Percentiles rank a stretch among this genome's conserved stretches.
Conservation (phyloP, 2,329 filamentous ascomycete species). For the Davidsoniella eucalypti region DNA sequence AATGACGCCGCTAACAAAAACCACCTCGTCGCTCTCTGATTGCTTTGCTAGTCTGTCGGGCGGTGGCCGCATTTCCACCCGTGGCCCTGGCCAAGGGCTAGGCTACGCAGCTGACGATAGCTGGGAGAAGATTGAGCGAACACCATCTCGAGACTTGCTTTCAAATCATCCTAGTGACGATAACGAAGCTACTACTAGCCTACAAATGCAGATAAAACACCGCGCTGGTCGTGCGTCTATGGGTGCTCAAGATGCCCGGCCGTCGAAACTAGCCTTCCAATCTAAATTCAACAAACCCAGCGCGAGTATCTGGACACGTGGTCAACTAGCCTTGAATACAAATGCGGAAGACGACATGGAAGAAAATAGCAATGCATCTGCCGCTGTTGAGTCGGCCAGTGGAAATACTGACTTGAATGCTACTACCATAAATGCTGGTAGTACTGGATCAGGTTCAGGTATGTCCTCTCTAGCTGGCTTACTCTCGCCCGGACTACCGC, state of each 20-base stretch:
- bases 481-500: not conserved
- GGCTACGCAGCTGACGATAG: constrained; percentile 8
- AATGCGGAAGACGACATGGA: not conserved
- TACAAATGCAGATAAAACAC: too few relatives aligned
- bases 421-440: too few relatives aligned
- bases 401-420: not conserved
- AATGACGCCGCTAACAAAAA: too few relatives aligned
- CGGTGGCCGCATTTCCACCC: not conserved
- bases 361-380: not conserved
- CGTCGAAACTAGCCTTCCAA: constrained; percentile 4
- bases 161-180: too few relatives aligned
- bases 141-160: too few relatives aligned
- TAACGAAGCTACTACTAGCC: too few relatives aligned
- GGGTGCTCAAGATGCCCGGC: constrained; percentile 4
- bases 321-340: not conserved
- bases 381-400: not conserved
- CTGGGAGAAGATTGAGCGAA: constrained; percentile 1
- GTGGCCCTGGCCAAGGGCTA: constrained; percentile 1
- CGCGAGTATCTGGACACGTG: constrained; percentile 4
- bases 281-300: constrained; percentile 3
- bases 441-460: too few relatives aligned
- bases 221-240: not conserved
- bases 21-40: too few relatives aligned
- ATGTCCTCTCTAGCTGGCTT: too few relatives aligned
- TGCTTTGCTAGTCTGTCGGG: too few relatives aligned